Evolutionary conservation across 805 yeast genomes (phyloP).

Genomic region (Candida silvicultrix): DNA sequence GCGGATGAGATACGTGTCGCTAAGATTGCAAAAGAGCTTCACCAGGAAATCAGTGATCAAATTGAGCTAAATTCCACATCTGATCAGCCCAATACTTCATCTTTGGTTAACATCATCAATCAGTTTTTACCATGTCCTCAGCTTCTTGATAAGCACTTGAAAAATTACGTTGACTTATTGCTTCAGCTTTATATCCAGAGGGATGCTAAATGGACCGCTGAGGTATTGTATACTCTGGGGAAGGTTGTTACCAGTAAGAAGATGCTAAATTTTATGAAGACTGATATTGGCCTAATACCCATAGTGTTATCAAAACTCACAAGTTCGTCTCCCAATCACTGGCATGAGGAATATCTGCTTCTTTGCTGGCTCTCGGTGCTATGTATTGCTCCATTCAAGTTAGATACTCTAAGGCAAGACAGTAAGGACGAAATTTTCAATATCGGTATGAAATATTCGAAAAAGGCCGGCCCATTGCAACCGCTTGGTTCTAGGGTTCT

Average conservation of each 20-base stretch:
- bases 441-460: slow-evolving; percentile 28
- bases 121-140: slow-evolving; percentile 52
- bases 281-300: slow-evolving; percentile 48
- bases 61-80: not conserved
- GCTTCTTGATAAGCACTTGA: slow-evolving; percentile 38
- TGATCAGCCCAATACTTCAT: slow-evolving; percentile 4
- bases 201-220: not conserved
- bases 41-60: slow-evolving; percentile 6
- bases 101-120: slow-evolving; percentile 26
- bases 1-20: slow-evolving; percentile 25
- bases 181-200: slow-evolving; percentile 21
- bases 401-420: slow-evolving; percentile 32
- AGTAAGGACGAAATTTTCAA: slow-evolving; percentile 28
- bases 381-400: slow-evolving; percentile 67
- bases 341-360: slow-evolving; percentile 45
- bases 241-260: slow-evolving; percentile 64
- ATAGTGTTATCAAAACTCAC: slow-evolving; percentile 24
- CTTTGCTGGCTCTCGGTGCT: slow-evolving; percentile 70
- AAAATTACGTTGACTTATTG: slow-evolving; percentile 26
- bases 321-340: slow-evolving; percentile 14
- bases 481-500: slow-evolving; percentile 24
- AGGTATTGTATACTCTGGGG: slow-evolving; percentile 50
- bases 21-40: slow-evolving; percentile 20
- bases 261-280: slow-evolving; percentile 50
- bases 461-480: slow-evolving; percentile 36